Evolutionary conservation across 2,329 filamentous ascomycete species (phyloP).

Genomic region (Metarhizium album): DNA sequence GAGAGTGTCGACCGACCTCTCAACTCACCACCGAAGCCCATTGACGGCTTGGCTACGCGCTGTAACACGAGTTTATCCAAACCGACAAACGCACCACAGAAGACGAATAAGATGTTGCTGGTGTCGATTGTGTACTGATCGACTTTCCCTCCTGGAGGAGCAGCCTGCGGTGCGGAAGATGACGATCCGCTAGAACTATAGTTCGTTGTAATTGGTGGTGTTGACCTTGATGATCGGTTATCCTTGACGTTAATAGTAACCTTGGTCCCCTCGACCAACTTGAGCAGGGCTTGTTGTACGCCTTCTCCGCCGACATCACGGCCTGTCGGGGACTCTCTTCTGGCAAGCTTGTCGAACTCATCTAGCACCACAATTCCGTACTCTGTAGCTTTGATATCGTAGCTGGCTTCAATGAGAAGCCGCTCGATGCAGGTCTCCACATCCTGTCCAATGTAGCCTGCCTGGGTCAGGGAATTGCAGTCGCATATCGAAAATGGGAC

Average conservation of each 20-base stretch:
- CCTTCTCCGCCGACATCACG: conserved; percentile 94
- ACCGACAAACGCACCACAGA: conserved; percentile 89
- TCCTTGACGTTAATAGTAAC: conserved; percentile 85
- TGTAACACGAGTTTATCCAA: conserved; percentile 80
- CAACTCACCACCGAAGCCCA: conserved; percentile 84
- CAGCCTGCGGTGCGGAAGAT: conserved; percentile 33
- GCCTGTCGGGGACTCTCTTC: conserved; percentile 74
- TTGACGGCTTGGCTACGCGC: conserved; percentile 73
- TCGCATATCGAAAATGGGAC: conserved; percentile 94
- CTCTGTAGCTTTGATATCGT: conserved; percentile 74
- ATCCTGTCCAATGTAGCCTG: conserved; percentile 95
- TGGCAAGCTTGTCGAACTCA: conserved; percentile 95
- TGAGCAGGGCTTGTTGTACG: conserved; percentile 88
- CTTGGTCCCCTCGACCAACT: conserved; percentile 93
- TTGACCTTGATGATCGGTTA: conserved; percentile 47
- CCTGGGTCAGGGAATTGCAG: conserved; percentile 91
- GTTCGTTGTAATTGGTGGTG: conserved; percentile 41
- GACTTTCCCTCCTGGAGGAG: conserved; percentile 38
- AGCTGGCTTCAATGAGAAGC: conserved; percentile 80
- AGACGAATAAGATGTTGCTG: conserved; percentile 94
- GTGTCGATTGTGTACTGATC: conserved; percentile 73
- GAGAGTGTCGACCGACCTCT: conserved; percentile 42
- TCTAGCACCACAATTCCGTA: conserved; percentile 91
- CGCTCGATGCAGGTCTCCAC: conserved; percentile 93
- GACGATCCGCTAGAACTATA: conserved; percentile 34